Conservation (phyloP, 305 asterid species). For the Plantago lanceolata region DNA sequence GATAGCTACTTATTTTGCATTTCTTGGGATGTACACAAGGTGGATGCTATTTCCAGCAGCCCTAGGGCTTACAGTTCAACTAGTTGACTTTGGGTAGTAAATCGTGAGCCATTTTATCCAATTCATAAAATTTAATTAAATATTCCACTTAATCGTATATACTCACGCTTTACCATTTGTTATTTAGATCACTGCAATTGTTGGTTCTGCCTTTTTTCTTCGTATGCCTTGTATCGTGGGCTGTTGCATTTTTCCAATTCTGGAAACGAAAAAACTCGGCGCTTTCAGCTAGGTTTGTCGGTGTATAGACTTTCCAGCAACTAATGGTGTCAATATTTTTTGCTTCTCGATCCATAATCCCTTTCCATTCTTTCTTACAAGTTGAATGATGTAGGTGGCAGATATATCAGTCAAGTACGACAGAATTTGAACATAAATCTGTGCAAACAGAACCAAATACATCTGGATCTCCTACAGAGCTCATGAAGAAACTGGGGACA, state of each 20-base stretch:
- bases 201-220: conserved; percentile 82
- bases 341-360: background rate
- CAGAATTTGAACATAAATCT: conserved; percentile 46
- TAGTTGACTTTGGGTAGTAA: conserved; percentile 76
- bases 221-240: conserved; percentile 74
- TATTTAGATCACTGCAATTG: conserved; percentile 61
- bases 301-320: conserved; percentile 20
- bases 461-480: conserved; percentile 40
- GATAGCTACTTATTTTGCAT: conserved; percentile 86
- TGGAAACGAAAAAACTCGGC: conserved; percentile 95
- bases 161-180: background rate
- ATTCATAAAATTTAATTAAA: conserved; percentile 6
- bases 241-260: conserved; percentile 79
- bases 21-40: conserved; percentile 88
- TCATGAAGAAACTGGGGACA: conserved; percentile 46
- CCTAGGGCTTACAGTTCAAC: conserved; percentile 66
- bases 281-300: conserved; percentile 48
- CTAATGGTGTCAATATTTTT: background rate
- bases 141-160: background rate
- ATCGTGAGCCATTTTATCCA: conserved; percentile 23
- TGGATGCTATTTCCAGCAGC: conserved; percentile 94
- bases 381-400: conserved; percentile 60
- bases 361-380: conserved; percentile 6
- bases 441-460: conserved; percentile 39
- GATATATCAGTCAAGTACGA: conserved; percentile 44